Conservation (phyloP, 208 protist genomes). For the Crithidia expoeki region DNA sequence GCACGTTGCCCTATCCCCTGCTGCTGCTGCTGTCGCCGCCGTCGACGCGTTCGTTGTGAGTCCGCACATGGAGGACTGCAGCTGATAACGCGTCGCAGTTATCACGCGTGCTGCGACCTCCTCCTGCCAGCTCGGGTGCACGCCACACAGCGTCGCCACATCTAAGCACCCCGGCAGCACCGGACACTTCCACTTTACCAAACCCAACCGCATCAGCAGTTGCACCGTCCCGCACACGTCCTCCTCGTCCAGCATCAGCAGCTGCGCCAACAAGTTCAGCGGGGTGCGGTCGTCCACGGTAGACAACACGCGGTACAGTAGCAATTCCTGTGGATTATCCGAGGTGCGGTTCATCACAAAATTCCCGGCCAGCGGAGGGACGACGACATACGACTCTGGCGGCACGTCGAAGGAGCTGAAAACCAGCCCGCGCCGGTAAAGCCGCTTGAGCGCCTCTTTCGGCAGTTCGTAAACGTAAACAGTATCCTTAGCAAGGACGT, state of each 20-base stretch:
- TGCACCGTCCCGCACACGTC: conserved; percentile 92
- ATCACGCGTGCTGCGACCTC: conserved; percentile 35
- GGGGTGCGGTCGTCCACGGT: conserved; percentile 95
- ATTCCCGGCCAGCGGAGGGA: conserved; percentile 92
- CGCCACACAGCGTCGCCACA: conserved; percentile 21
- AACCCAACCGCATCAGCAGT: conserved; percentile 91
- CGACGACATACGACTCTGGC: conserved; percentile 86
- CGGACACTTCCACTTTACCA: conserved; percentile 71
- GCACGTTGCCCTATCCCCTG: neutral
- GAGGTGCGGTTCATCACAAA: conserved; percentile 98
- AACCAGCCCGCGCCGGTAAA: conserved; percentile 92
- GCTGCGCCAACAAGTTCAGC: conserved; percentile 86
- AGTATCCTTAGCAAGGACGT: conserved; percentile 34
- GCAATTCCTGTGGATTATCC: conserved; percentile 94
- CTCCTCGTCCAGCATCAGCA: conserved; percentile 92
- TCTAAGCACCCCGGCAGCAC: conserved; percentile 41
- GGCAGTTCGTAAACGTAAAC: conserved; percentile 70
- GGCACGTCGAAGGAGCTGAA: conserved; percentile 88
- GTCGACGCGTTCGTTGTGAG: neutral
- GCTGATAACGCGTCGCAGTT: conserved; percentile 24
- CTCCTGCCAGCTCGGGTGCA: conserved; percentile 70
- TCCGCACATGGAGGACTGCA: conserved; percentile 26
- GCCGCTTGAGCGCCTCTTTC: conserved; percentile 32
- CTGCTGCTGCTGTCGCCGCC: neutral
- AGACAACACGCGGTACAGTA: conserved; percentile 96